Conservation (phyloP, 2,329 filamentous ascomycete species). For the Eurotiales sp. region DNA sequence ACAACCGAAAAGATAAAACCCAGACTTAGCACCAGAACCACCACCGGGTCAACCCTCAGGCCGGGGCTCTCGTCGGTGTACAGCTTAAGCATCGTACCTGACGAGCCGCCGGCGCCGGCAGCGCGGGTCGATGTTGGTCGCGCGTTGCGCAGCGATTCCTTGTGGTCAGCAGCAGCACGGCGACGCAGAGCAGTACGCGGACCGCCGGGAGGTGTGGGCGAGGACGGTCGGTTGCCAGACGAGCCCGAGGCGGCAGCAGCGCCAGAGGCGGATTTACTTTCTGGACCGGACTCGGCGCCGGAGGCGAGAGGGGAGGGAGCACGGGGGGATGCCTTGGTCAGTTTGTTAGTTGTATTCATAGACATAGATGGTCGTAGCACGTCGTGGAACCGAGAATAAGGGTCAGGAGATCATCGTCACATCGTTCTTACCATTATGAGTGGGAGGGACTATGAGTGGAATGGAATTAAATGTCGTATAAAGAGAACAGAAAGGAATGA, state of each 20-base stretch:
- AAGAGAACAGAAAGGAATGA: constrained; percentile 11
- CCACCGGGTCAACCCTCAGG: constrained; percentile 95
- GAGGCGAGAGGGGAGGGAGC: constrained; percentile 43
- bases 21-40: constrained; percentile 91
- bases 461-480: neutral
- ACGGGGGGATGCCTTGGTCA: constrained; percentile 36
- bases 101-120: constrained; percentile 91
- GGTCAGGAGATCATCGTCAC: neutral
- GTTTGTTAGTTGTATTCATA: neutral
- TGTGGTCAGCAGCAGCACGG: constrained; percentile 92
- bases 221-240: constrained; percentile 72
- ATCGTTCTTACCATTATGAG: constrained; percentile 13
- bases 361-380: too few relatives aligned
- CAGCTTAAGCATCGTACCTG: constrained; percentile 96
- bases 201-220: constrained; percentile 85
- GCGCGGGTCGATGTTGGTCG: constrained; percentile 88
- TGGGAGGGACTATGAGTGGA: too few relatives aligned
- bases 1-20: constrained; percentile 99
- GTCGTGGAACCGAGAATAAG: too few relatives aligned
- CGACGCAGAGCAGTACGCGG: constrained; percentile 93
- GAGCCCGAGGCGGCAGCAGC: constrained; percentile 61
- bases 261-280: constrained; percentile 36
- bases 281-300: constrained; percentile 43
- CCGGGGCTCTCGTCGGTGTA: constrained; percentile 99
- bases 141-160: constrained; percentile 93